phyloP scores from a whole-genome alignment of 1,284 basidiomycete species.

The Bondarzewia mesenterica region DNA sequence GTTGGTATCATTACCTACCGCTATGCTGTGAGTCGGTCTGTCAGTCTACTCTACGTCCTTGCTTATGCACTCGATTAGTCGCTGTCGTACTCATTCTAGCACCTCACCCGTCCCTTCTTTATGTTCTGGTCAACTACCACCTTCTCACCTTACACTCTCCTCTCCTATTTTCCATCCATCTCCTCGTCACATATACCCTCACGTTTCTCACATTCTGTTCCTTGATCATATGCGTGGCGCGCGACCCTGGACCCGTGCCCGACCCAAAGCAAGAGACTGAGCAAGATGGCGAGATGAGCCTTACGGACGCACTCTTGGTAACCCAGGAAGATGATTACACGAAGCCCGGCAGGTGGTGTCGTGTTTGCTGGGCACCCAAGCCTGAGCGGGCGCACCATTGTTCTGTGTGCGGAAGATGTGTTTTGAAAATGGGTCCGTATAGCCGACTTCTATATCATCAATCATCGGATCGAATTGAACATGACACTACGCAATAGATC shows the following conservation, averaged over 20 bases:
- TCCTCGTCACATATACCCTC: slow-evolving; percentile 49
- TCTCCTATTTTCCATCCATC: slow-evolving; percentile 40
- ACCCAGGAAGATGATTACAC: slow-evolving; percentile 36
- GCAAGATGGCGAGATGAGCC: slow-evolving; percentile 38
- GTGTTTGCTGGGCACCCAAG: slow-evolving; percentile 70
- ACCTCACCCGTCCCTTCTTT: slow-evolving; percentile 66
- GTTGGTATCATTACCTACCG: slow-evolving; percentile 53
- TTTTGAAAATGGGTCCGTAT: slow-evolving; percentile 74
- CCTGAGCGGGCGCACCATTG: slow-evolving; percentile 85
- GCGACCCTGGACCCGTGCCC: slow-evolving; percentile 66
- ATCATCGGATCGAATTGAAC: slow-evolving; percentile 7
- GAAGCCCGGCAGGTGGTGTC: slow-evolving; percentile 61
- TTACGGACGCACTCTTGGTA: slow-evolving; percentile 52
- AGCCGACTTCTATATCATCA: slow-evolving; percentile 20
- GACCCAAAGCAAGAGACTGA: slow-evolving; percentile 20
- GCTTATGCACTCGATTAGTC: slow-evolving; percentile 26
- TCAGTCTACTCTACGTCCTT: not conserved
- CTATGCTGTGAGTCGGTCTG: slow-evolving; percentile 36
- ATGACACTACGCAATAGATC: slow-evolving; percentile 40
- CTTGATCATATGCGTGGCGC: slow-evolving; percentile 58
- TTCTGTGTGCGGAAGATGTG: slow-evolving; percentile 67
- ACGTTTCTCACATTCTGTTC: slow-evolving; percentile 62
- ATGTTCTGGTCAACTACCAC: slow-evolving; percentile 59
- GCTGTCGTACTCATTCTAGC: slow-evolving; percentile 52
- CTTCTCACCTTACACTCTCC: slow-evolving; percentile 43